phyloP scores from a whole-genome alignment of 148 eudicot genomes.

The Vaccinium myrtillus region DNA sequence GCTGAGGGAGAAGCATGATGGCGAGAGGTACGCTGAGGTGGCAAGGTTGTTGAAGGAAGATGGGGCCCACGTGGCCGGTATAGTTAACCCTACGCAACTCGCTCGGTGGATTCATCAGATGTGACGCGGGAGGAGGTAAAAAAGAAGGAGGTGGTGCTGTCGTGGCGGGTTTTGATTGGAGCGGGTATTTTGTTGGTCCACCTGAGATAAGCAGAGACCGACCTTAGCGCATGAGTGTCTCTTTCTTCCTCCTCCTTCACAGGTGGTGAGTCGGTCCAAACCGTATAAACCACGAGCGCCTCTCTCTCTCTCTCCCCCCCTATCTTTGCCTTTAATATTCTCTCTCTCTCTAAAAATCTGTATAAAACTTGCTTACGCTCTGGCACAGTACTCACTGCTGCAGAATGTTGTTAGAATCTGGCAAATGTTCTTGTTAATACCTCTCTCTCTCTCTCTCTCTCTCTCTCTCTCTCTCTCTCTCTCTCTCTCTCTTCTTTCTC shows the following conservation, averaged over 20 bases:
- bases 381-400: neutral
- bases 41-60: slow-evolving; percentile 47
- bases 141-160: neutral
- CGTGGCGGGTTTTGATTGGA: slow-evolving; percentile 2
- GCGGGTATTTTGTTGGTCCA: neutral
- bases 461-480: neutral
- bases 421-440: neutral
- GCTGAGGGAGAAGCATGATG: neutral
- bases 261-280: slow-evolving; percentile 8
- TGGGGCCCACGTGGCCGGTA: slow-evolving; percentile 61
- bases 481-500: neutral
- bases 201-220: neutral
- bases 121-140: slow-evolving; percentile 18
- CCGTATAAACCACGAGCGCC: neutral
- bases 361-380: neutral
- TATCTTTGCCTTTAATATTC: no score
- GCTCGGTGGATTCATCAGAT: slow-evolving; percentile 72
- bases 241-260: neutral
- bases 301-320: neutral
- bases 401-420: neutral
- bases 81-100: slow-evolving; percentile 71
- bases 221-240: neutral
- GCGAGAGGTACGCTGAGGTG: slow-evolving; percentile 51
- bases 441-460: neutral
- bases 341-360: neutral